These are phyloP conservation scores for Viridothelium virens DNA, from an alignment of 495 filamentous ascomycete species.

Conservation along the genomic window DNA sequence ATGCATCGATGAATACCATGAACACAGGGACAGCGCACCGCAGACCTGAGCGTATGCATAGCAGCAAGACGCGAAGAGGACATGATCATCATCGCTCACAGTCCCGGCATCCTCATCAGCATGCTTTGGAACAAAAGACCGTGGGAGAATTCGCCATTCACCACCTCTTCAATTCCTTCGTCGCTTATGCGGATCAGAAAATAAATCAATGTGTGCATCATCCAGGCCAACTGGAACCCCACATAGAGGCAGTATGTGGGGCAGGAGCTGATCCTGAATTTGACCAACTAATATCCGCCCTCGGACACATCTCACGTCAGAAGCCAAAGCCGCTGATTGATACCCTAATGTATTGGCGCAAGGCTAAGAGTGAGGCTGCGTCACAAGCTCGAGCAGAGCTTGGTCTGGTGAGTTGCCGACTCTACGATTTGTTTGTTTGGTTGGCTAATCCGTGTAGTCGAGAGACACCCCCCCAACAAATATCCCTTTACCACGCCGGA, in stretches of 20 bases:
- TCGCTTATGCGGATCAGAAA: constrained; percentile 85
- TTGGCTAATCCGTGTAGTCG: constrained; percentile 13
- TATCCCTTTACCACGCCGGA: constrained; percentile 3
- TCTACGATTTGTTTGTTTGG: constrained; percentile 4
- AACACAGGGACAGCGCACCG: constrained; percentile 5
- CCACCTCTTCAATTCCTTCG: constrained; percentile 86
- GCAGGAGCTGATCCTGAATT: constrained; percentile 83
- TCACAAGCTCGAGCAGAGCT: constrained; percentile 52
- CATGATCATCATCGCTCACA: constrained; percentile 74
- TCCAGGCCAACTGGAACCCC: constrained; percentile 64
- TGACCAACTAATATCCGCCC: constrained; percentile 86
- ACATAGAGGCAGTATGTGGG: constrained; percentile 82
- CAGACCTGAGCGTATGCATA: constrained; percentile 56
- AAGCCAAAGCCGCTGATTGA: constrained; percentile 96
- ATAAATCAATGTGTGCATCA: constrained; percentile 74
- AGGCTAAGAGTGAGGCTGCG: constrained; percentile 84
- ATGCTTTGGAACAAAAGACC: constrained; percentile 69
- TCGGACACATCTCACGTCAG: constrained; percentile 85
- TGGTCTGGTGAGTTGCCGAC: constrained; percentile 47
- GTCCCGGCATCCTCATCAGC: constrained; percentile 61
- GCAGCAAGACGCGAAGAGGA: constrained; percentile 57
- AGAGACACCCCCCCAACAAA: constrained; percentile 6
- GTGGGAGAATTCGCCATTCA: constrained; percentile 95
- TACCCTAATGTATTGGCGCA: constrained; percentile 94
- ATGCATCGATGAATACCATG: background rate